A percentile compares a stretch with the other conserved stretches of the same genome.
phyloP scores from a whole-genome alignment of 805 yeast genomes.

The Naumovozyma dairenensis region DNA sequence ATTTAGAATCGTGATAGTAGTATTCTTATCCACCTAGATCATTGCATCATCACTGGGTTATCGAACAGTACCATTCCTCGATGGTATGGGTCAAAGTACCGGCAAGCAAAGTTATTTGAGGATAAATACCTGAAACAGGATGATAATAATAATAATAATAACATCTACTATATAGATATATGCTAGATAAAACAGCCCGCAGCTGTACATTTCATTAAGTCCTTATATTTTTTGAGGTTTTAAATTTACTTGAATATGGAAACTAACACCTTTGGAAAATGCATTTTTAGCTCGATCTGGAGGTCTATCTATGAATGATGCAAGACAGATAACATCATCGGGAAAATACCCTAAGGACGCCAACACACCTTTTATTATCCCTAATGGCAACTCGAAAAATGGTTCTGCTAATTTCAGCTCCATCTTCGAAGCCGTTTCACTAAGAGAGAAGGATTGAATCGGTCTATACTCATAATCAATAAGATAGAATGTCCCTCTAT shows the following conservation, averaged over 20 bases:
- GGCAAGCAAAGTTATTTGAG: too few relatives aligned
- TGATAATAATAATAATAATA: too few relatives aligned
- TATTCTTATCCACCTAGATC: too few relatives aligned
- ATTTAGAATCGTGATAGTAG: too few relatives aligned
- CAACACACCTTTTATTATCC: slow-evolving; percentile 27
- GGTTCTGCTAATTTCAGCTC: slow-evolving; percentile 24
- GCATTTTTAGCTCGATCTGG: slow-evolving; percentile 7
- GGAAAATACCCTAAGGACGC: slow-evolving; percentile 22
- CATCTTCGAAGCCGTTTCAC: slow-evolving; percentile 11
- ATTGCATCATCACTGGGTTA: too few relatives aligned
- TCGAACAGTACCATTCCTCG: too few relatives aligned
- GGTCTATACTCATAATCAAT: slow-evolving; percentile 26
- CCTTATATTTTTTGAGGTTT: too few relatives aligned
- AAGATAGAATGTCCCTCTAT: slow-evolving; percentile 42
- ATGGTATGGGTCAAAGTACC: too few relatives aligned
- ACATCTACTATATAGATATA: neutral
- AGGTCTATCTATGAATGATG: slow-evolving; percentile 23
- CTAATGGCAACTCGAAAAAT: slow-evolving; percentile 27
- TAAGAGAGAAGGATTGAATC: slow-evolving; percentile 19
- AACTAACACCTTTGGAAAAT: slow-evolving; percentile 24
- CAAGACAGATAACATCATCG: slow-evolving; percentile 21
- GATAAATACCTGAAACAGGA: too few relatives aligned
- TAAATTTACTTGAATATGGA: slow-evolving; percentile 22
- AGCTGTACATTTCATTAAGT: neutral
- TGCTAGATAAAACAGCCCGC: too few relatives aligned